Percentiles rank a stretch among this genome's conserved stretches.
phyloP scores from a whole-genome alignment of 352 stramenopile genomes.

The Phytophthora hibernalis region DNA sequence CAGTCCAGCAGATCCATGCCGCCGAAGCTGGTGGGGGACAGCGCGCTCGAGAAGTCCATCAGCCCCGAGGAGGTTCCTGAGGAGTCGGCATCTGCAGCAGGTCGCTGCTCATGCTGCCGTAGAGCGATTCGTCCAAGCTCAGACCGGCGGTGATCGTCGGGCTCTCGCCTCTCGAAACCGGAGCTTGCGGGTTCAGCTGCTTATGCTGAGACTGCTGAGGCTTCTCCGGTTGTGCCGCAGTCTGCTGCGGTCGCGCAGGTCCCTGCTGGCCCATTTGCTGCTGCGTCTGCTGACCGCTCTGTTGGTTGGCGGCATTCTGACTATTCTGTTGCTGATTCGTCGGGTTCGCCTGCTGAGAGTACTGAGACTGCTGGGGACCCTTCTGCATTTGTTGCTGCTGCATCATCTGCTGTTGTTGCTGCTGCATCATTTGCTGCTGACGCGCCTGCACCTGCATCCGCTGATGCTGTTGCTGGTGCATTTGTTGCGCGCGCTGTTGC shows the following conservation, averaged over 20 bases:
- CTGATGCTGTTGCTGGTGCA: slow-evolving; percentile 59
- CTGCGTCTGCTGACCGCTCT: slow-evolving; percentile 50
- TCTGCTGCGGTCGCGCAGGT: slow-evolving; percentile 34
- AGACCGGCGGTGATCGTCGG: slow-evolving; percentile 56
- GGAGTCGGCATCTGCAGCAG: slow-evolving; percentile 68
- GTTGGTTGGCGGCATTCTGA: slow-evolving; percentile 43
- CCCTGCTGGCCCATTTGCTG: slow-evolving; percentile 47
- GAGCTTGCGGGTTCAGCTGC: slow-evolving; percentile 30
- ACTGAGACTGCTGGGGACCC: slow-evolving; percentile 35
- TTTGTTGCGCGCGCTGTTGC: slow-evolving; percentile 58
- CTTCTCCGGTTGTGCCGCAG: slow-evolving; percentile 22
- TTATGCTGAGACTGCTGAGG: slow-evolving; percentile 27
- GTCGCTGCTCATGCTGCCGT: slow-evolving; percentile 56
- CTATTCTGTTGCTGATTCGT: slow-evolving; percentile 46
- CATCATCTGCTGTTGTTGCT: slow-evolving; percentile 60
- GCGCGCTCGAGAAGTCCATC: slow-evolving; percentile 73
- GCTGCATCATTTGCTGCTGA: slow-evolving; percentile 56
- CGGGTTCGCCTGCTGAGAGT: slow-evolving; percentile 34
- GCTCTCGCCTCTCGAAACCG: slow-evolving; percentile 48
- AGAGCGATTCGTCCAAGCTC: slow-evolving; percentile 68
- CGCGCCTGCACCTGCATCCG: slow-evolving; percentile 36
- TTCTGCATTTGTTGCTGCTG: slow-evolving; percentile 57
- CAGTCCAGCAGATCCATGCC: slow-evolving; percentile 64
- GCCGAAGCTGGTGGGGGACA: slow-evolving; percentile 69
- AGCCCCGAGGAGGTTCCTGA: slow-evolving; percentile 46